phyloP scores from a whole-genome alignment of 805 yeast genomes.

The Lachancea waltii region DNA sequence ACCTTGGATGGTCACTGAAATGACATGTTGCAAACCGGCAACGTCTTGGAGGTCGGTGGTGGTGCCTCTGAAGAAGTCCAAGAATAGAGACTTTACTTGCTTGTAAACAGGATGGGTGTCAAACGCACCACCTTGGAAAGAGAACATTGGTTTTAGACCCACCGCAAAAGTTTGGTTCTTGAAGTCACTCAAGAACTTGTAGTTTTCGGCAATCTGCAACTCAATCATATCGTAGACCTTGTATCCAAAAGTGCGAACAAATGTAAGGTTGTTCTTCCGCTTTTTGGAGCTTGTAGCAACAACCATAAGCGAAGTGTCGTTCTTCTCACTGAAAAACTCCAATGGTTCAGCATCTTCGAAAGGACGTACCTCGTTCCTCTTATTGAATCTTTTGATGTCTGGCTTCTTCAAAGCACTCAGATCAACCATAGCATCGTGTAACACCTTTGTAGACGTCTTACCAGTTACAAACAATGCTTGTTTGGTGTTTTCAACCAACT shows the following conservation, averaged over 20 bases:
- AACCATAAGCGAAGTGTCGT: slow-evolving; percentile 81
- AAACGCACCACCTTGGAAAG: slow-evolving; percentile 87
- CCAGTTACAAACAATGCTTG: slow-evolving; percentile 91
- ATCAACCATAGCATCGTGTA: slow-evolving; percentile 88
- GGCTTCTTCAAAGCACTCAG: slow-evolving; percentile 89
- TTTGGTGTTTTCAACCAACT: slow-evolving; percentile 82
- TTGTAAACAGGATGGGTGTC: slow-evolving; percentile 81
- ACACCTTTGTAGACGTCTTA: slow-evolving; percentile 62
- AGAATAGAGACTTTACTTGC: slow-evolving; percentile 79
- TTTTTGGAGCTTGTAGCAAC: slow-evolving; percentile 78
- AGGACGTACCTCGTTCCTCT: slow-evolving; percentile 85
- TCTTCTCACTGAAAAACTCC: slow-evolving; percentile 92
- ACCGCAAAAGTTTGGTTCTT: slow-evolving; percentile 70
- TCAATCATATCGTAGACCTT: slow-evolving; percentile 93
- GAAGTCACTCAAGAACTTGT: slow-evolving; percentile 73
- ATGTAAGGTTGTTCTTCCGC: slow-evolving; percentile 86
- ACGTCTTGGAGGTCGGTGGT: slow-evolving; percentile 79
- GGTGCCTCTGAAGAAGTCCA: slow-evolving; percentile 88
- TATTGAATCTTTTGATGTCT: slow-evolving; percentile 73
- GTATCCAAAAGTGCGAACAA: slow-evolving; percentile 83
- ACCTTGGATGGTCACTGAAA: slow-evolving; percentile 71
- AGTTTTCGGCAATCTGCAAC: slow-evolving; percentile 61
- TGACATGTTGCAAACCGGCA: slow-evolving; percentile 89
- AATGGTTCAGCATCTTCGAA: slow-evolving; percentile 82
- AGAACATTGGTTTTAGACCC: slow-evolving; percentile 91